Evolutionary conservation across 2,329 filamentous ascomycete species (phyloP), one percentile per base, ranked within the genome.

Genomic region (Cercospora brassicicola): DNA sequence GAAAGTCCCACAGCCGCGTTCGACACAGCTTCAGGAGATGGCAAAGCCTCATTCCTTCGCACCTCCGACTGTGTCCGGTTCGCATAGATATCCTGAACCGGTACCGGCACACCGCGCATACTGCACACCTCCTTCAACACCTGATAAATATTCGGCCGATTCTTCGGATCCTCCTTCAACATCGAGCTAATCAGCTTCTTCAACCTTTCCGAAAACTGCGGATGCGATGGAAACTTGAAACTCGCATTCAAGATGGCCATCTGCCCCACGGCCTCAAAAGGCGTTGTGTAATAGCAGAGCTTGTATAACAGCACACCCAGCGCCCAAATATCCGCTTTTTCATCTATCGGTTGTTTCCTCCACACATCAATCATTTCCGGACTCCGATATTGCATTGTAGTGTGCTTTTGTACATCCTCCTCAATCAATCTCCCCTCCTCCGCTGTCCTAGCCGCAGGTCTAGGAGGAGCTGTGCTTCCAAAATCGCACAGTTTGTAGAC

Each of bases 331-430:
- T 99, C 95, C 59, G 94, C 96, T 83, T 99, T 99, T 82, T 99
- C 95, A 77, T 99, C 93, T 77, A 99, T 97, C 0, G 95, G 93
- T 75, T 94, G 92, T 80, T 96, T 97, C 71, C 94, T 87, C 81
- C 97, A 99, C 26, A 99, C 95, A 77, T 99, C 95, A 69, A 99
- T 90, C 95, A 99, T 99, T 81, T 99, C 95, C 5, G 95, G 95
- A 78, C 94, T 98, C 73, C 95, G 88, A 79, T 99, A 99, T 79
- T 99, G 95, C 81, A 99, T 86, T 0, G 95, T 99, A 0, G 95
- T 99, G 78, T 99, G 94, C 76, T 92, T 92, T 81, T 98, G 95
- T 11, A 99, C 90, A 80, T 99, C 95, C 78, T 99, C 95, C 80
- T 99, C 95, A 77, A 98, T 93, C 74, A 96, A 81, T 66, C 94